Evolutionary conservation across 495 filamentous ascomycete species (phyloP), one percentile per base, ranked within the genome.

Genomic region (Penicillium manginii): DNA sequence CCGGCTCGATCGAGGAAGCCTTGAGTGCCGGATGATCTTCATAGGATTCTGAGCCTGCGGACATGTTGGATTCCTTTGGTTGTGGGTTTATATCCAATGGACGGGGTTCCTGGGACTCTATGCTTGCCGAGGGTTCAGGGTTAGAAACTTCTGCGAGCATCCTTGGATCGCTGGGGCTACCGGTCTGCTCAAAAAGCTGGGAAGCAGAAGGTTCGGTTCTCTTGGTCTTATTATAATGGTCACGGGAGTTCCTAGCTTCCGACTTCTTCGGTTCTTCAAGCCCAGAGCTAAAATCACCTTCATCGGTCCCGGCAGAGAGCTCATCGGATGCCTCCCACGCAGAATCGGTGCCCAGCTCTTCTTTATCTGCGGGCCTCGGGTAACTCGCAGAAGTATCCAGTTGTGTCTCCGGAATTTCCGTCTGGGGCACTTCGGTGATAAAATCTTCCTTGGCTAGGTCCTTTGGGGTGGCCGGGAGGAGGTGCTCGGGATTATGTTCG

Each of bases 401-500:
- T 1, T 43, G 40, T 43, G 40, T 43, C 40, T 29, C 45, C 22
- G 22, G 45, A 9, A 19, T 9, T 23, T 47, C 45, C 22, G 15
- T 47, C 26, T 22, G 45, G 45, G 45, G 22, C 45, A 47, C 21
- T n/a, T 47, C 11, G 45, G 21, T 26, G 45, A 26, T 26, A 17
- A 33, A 42, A 18, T 57, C 48, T 17, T 52, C 55, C 55, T 49
- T 32, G 55, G 48, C 55, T 37, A 52, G 17, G 17, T 58, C 39
- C 48, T 42, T 33, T 17, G 33, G 49, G 49, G 56, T 40, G 50
- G 56, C 50, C 42, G 32, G 29, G 33, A 23, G 39, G 52, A 46
- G 12, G 39, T 58, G 33, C 55, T 58, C 21, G 18, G 19, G 19
- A 31, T 18, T 4, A 15, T 18, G 22, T 32, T 52, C 23, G 51